These are phyloP conservation scores for Alternaria sp. DNA, from an alignment of 2,329 filamentous ascomycete genomes.

Conservation along the genomic window DNA sequence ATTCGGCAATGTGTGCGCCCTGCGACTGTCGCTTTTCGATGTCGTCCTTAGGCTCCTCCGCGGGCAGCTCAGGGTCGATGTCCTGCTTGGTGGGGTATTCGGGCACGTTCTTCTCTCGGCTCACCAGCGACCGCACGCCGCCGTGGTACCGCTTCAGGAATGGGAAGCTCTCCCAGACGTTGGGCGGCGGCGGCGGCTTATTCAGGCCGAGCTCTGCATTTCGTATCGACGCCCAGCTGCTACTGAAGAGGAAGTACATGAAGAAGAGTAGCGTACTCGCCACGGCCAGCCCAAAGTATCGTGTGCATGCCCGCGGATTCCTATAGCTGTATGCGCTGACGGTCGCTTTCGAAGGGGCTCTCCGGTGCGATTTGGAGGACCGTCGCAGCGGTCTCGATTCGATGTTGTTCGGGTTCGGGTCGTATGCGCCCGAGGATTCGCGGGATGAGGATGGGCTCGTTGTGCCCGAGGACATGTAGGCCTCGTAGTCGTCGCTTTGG, in stretches of 20 bases:
- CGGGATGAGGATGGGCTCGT: conserved; percentile 62
- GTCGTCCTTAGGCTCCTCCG: conserved; percentile 25
- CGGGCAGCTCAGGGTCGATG: conserved; percentile 47
- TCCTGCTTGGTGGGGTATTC: conserved; percentile 78
- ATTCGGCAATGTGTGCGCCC: conserved; percentile 34
- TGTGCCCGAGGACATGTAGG: conserved; percentile 48
- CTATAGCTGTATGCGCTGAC: conserved; percentile 60
- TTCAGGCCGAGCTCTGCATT: conserved; percentile 64
- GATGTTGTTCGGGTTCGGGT: conserved; percentile 39
- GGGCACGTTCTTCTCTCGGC: conserved; percentile 70
- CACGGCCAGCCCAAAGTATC: conserved; percentile 78
- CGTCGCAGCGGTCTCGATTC: conserved; percentile 27
- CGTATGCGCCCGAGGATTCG: conserved; percentile 44
- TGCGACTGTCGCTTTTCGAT: conserved; percentile 42
- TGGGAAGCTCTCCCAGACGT: conserved; percentile 83
- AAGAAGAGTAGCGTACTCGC: conserved; percentile 75
- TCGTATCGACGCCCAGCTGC: conserved; percentile 73
- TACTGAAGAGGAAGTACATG: conserved; percentile 75
- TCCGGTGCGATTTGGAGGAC: conserved; percentile 19
- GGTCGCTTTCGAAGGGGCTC: conserved; percentile 31
- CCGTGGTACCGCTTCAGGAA: conserved; percentile 91
- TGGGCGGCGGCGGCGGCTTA: conserved; percentile 67
- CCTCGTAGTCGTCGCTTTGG: conserved; percentile 42
- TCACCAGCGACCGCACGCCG: conserved; percentile 75
- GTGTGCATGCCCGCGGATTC: conserved; percentile 73